Evolutionary conservation across 1,139 yeast species (phyloP).

Genomic region (Zygoascus meyerae): DNA sequence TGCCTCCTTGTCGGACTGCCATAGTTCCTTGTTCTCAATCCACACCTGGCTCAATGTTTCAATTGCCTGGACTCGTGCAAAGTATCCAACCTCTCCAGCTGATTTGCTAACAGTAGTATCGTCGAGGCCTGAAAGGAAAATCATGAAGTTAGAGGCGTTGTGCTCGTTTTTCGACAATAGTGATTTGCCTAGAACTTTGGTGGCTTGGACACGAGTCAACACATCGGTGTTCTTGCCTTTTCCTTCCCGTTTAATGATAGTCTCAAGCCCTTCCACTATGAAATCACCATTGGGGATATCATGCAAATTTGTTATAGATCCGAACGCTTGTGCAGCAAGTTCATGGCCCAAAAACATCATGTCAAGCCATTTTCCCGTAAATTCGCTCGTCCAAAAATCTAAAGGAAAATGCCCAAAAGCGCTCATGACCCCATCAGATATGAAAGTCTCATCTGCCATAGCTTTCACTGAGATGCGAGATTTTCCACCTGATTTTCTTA

Average conservation of each 20-base stretch:
- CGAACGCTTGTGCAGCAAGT: slow-evolving; percentile 5
- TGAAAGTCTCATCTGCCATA: background rate
- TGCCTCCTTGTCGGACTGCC: background rate
- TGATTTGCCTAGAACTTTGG: slow-evolving; percentile 8
- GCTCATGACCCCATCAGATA: background rate
- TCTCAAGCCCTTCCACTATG: background rate
- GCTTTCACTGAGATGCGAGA: background rate
- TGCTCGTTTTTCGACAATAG: slow-evolving; percentile 1
- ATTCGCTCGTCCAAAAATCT: background rate
- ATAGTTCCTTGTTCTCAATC: background rate
- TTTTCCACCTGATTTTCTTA: slow-evolving; percentile 6
- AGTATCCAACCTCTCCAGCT: slow-evolving; percentile 55
- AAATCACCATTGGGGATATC: background rate
- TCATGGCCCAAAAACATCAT: slow-evolving; percentile 10
- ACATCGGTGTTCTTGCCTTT: slow-evolving; percentile 4
- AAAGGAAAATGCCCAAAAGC: background rate
- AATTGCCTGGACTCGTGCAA: slow-evolving; percentile 52
- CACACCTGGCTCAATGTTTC: slow-evolving; percentile 14
- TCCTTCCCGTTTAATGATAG: background rate
- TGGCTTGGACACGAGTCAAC: slow-evolving; percentile 7
- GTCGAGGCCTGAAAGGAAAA: slow-evolving; percentile 23
- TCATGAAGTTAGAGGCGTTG: slow-evolving; percentile 4
- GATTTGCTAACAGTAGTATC: slow-evolving; percentile 33
- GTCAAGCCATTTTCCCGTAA: slow-evolving; percentile 13
- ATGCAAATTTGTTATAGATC: background rate